These are phyloP conservation scores for Proliferodiscus dingleyae DNA, from an alignment of 2,329 filamentous ascomycete genomes.

Conservation along the genomic window DNA sequence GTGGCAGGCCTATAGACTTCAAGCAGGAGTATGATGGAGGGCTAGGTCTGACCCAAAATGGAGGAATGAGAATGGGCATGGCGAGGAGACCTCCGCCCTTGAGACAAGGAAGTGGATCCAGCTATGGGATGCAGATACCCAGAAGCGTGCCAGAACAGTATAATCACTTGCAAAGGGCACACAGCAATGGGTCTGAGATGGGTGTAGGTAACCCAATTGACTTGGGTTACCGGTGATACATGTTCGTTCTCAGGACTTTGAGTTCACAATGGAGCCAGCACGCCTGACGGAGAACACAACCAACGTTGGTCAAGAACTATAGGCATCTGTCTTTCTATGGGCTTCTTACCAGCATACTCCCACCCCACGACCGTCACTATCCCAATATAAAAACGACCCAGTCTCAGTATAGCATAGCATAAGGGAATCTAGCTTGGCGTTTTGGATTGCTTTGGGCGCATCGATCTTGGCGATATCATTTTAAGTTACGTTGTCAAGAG, in stretches of 20 bases:
- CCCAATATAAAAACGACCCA: no score
- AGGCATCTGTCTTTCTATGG: no score
- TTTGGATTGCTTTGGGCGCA: no score
- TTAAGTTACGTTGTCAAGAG: no score
- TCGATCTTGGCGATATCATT: no score
- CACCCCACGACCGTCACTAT: no score
- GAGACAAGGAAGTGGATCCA: conserved; percentile 20
- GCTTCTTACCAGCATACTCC: no score
- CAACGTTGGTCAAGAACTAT: no score
- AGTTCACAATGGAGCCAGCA: no score
- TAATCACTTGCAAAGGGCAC: conserved; percentile 19
- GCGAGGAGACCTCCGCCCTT: conserved; percentile 23
- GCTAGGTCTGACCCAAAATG: conserved; percentile 10
- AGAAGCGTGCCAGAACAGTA: conserved; percentile 26
- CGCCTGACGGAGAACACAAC: no score
- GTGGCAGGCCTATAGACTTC: conserved; percentile 17
- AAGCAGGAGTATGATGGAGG: conserved; percentile 21
- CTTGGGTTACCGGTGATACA: neutral
- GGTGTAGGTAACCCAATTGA: conserved; percentile 2
- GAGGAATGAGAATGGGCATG: conserved; percentile 8
- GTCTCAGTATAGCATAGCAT: no score
- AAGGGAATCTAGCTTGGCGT: no score
- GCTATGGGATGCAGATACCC: conserved; percentile 21
- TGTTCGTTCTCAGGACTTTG: neutral
- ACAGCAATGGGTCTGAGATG: conserved; percentile 14